Evolutionary conservation across 495 filamentous ascomycete species (phyloP).

Genomic region (Trichoderma gamsii): DNA sequence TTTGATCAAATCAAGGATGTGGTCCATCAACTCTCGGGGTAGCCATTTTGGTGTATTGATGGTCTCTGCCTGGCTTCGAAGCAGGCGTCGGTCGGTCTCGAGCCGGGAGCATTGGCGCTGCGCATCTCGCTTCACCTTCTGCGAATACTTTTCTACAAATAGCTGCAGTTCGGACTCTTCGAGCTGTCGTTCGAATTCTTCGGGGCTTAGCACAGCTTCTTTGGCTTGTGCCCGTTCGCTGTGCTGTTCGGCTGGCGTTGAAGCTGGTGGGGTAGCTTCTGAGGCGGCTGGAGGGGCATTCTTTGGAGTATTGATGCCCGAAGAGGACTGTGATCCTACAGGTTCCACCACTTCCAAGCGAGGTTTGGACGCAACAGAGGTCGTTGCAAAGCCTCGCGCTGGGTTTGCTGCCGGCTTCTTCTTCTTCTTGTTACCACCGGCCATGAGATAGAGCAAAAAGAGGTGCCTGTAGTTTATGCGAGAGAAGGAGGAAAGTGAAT

Average conservation of each 20-base stretch:
- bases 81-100: constrained; percentile 70
- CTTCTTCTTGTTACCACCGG: constrained; percentile 72
- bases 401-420: constrained; percentile 81
- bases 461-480: neutral
- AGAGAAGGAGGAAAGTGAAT: neutral
- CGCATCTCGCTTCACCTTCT: constrained; percentile 62
- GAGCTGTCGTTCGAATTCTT: constrained; percentile 77
- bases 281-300: constrained; percentile 30
- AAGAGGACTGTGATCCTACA: constrained; percentile 21
- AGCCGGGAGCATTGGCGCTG: constrained; percentile 62
- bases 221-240: constrained; percentile 31
- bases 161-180: constrained; percentile 77
- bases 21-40: constrained; percentile 68
- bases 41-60: constrained; percentile 73
- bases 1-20: constrained; percentile 57
- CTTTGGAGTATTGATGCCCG: constrained; percentile 15
- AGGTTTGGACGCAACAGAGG: constrained; percentile 75
- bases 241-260: neutral
- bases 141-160: constrained; percentile 71
- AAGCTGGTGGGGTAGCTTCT: constrained; percentile 21
- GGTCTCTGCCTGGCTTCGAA: constrained; percentile 64
- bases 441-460: constrained; percentile 42
- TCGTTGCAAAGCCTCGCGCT: constrained; percentile 85
- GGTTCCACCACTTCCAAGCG: constrained; percentile 39
- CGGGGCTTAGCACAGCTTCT: constrained; percentile 58